Conservation (phyloP, 2,329 filamentous ascomycete genomes). For the Epichloe typhina region DNA sequence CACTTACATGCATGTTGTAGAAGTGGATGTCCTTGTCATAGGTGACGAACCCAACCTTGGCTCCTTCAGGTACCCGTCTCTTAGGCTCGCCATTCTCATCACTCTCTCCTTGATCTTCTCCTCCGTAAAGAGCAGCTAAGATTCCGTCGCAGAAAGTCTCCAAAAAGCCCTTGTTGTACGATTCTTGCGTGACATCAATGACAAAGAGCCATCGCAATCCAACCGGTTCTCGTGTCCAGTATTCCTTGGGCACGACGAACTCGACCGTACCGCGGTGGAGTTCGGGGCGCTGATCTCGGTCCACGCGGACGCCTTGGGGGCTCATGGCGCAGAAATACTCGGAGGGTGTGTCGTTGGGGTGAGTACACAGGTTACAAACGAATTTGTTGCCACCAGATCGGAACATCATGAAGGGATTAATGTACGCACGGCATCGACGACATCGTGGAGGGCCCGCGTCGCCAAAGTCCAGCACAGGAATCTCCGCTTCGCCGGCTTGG, state of each 20-base stretch:
- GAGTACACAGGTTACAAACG: conserved; percentile 95
- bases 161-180: conserved; percentile 79
- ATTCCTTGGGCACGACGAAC: conserved; percentile 94
- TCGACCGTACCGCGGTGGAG: conserved; percentile 86
- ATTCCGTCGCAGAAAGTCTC: conserved; percentile 87
- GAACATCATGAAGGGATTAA: conserved; percentile 99
- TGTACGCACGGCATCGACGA: conserved; percentile 84
- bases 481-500: conserved; percentile 70
- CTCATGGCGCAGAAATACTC: conserved; percentile 93
- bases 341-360: conserved; percentile 82
- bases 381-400: conserved; percentile 88
- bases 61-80: conserved; percentile 56
- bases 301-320: conserved; percentile 72
- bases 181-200: conserved; percentile 86
- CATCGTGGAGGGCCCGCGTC: conserved; percentile 83
- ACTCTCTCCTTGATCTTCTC: conserved; percentile 35
- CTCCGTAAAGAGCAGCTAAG: conserved; percentile 68
- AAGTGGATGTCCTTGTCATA: conserved; percentile 97
- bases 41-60: conserved; percentile 88
- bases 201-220: conserved; percentile 81
- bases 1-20: conserved; percentile 77
- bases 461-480: conserved; percentile 92
- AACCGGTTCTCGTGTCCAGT: conserved; percentile 91
- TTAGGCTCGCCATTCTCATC: conserved; percentile 40
- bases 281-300: conserved; percentile 80